Evolutionary conservation across 768 basidiomycete species (phyloP), one percentile per base, ranked within the genome.

Genomic region (Russula griseocarnosa): DNA sequence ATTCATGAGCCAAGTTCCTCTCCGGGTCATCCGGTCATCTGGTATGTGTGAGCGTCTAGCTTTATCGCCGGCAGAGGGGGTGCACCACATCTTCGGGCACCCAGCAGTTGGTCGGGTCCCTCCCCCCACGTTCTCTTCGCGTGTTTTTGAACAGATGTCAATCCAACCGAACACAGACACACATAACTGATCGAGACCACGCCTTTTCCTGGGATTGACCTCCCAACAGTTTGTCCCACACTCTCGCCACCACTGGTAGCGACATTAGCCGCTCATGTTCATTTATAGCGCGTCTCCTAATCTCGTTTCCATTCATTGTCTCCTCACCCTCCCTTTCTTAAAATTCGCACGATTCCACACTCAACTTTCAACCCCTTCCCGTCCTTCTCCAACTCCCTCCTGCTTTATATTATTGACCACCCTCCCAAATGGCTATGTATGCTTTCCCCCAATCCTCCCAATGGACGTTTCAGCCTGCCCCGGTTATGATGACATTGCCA

Each of bases 391-490:
- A 24, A 38, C 38, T 30, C 22, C 5, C 20, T 7, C 28, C 42
- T 46, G 6, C 26, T 11, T 16, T 34, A 30, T 32, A 0, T 11
- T 18, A 4, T 32, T 20, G 46, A 26, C 20, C 3, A 13, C 26
- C 7, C 32, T 36, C 42, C 22, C 2, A 52, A 3, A 63, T 63
- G 62, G 57, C 57, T 6, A 0, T 63, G 3, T 59, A 54, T 11
- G 18, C 5, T 6, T 5, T 52, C 32, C 56, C 56, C 22, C 62
- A 44, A 36, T 0, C 51, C 8, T 0, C 14, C 13, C 36, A 13
- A 7, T 58, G 55, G 55, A 2, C 44, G 5, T 14, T 59, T 3
- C 57, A 10, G 32, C n/a, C 46, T 22, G 3, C n/a, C 3, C 46
- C 46, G n/a, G 10, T 22, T 1, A 5, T 47, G 10, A 11, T 47